phyloP scores from a whole-genome alignment of 139 green algal genomes.

The Tetradesmus obliquus region DNA sequence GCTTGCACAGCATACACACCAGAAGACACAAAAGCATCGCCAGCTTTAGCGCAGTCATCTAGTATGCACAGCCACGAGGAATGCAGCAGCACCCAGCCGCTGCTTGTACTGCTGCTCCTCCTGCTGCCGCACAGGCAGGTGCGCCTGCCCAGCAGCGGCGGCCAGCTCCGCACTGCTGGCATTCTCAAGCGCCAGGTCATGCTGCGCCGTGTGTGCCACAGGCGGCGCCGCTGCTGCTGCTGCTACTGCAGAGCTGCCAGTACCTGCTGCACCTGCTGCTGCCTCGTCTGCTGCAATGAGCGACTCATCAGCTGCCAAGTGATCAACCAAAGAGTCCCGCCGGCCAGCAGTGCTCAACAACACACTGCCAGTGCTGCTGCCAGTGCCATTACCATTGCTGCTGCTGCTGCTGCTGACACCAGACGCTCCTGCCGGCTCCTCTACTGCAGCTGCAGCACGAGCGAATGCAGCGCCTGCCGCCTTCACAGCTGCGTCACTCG shows the following conservation, averaged over 20 bases:
- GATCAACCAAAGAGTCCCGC: background rate
- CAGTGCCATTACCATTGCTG: background rate
- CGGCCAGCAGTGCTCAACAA: background rate
- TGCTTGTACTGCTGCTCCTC: slow-evolving; percentile 25
- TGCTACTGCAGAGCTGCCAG: background rate
- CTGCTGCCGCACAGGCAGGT: background rate
- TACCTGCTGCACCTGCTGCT: background rate
- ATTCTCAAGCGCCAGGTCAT: slow-evolving; percentile 17
- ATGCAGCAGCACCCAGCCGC: background rate
- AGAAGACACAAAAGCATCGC: no score
- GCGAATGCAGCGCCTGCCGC: background rate
- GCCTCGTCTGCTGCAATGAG: slow-evolving; percentile 37
- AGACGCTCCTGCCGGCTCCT: background rate
- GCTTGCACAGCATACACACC: no score
- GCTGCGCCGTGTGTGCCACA: background rate
- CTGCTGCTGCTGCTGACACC: background rate
- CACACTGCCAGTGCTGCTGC: background rate
- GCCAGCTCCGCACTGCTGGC: slow-evolving; percentile 25
- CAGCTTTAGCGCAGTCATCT: background rate
- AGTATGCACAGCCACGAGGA: slow-evolving; percentile 10
- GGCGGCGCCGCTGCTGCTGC: background rate
- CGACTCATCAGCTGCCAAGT: slow-evolving; percentile 35
- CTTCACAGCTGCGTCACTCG: background rate
- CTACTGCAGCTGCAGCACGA: background rate
- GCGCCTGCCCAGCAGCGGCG: background rate